phyloP scores from a whole-genome alignment of 2,329 filamentous ascomycete genomes.

The Fusarium subtropicale region DNA sequence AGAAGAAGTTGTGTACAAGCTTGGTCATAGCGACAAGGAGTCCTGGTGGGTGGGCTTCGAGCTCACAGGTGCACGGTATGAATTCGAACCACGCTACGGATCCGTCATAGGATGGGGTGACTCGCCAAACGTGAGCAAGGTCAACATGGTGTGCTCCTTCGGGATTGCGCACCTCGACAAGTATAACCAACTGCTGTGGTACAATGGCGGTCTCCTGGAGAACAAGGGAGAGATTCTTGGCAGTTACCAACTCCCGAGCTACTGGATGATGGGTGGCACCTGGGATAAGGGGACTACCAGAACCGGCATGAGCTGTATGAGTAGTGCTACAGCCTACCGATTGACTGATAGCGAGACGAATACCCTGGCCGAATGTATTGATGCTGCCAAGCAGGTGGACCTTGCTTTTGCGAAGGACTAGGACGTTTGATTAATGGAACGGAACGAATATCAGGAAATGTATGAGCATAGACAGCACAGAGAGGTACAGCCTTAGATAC shows the following conservation, averaged over 20 bases:
- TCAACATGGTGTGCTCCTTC: slow-evolving; percentile 52
- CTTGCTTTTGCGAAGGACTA: background rate
- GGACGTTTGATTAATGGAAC: background rate
- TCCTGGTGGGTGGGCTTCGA: slow-evolving; percentile 59
- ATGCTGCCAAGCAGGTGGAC: slow-evolving; percentile 27
- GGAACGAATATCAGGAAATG: slow-evolving; percentile 3
- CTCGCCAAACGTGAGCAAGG: background rate
- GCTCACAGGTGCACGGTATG: slow-evolving; percentile 52
- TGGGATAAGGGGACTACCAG: slow-evolving; percentile 51
- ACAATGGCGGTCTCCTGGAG: slow-evolving; percentile 57
- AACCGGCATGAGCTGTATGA: slow-evolving; percentile 55
- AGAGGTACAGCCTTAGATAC: too few species aligned
- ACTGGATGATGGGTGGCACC: slow-evolving; percentile 55
- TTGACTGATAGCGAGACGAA: slow-evolving; percentile 16
- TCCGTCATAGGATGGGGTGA: slow-evolving; percentile 53
- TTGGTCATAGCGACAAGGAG: slow-evolving; percentile 59
- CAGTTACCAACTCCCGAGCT: slow-evolving; percentile 50
- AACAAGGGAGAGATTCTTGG: slow-evolving; percentile 49
- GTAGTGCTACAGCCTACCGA: slow-evolving; percentile 3
- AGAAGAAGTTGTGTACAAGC: slow-evolving; percentile 53
- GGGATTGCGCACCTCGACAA: slow-evolving; percentile 57
- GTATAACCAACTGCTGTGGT: slow-evolving; percentile 54
- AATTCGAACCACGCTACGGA: slow-evolving; percentile 56
- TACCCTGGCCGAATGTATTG: slow-evolving; percentile 18
- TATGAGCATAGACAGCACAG: background rate